Percentiles rank a stretch among this genome's conserved stretches.
These are phyloP conservation scores for Akanthomyces dipterigenus DNA, from an alignment of 2,329 filamentous ascomycete genomes.

Conservation along the genomic window DNA sequence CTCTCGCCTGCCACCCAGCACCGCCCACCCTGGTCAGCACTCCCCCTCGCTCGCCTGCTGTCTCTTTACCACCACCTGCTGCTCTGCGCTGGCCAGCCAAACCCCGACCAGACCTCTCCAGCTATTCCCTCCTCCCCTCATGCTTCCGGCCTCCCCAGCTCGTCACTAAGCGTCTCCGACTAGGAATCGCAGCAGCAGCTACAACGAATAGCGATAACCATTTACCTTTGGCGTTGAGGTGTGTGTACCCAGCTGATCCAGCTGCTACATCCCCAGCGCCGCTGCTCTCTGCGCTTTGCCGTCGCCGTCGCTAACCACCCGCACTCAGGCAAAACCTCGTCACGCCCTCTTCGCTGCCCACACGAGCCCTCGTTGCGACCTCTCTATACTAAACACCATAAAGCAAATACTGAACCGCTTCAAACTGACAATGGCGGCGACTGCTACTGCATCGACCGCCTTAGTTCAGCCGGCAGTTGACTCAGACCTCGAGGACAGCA, in stretches of 20 bases:
- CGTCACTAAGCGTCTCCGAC: conserved; percentile 4
- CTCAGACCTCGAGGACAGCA: conserved; percentile 56
- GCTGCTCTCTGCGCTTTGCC: conserved; percentile 4
- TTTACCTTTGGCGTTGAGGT: conserved; percentile 5
- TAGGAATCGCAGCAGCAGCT: neutral
- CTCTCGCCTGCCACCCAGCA: neutral
- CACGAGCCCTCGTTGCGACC: conserved; percentile 32
- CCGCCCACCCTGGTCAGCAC: neutral
- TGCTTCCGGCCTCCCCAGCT: conserved; percentile 4
- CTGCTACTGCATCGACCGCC: conserved; percentile 42
- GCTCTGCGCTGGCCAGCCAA: conserved; percentile 2
- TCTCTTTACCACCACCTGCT: neutral
- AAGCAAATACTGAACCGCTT: neutral
- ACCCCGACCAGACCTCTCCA: conserved; percentile 10
- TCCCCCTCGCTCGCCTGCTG: neutral
- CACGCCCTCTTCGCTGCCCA: conserved; percentile 41
- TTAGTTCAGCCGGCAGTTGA: conserved; percentile 35
- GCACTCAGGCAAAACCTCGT: conserved; percentile 15
- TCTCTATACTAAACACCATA: conserved; percentile 2
- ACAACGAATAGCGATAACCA: neutral
- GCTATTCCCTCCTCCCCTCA: conserved; percentile 11
- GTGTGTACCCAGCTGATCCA: neutral
- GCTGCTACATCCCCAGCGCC: conserved; percentile 6
- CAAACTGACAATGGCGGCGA: conserved; percentile 42
- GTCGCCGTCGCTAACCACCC: conserved; percentile 13